Base-by-base conservation (phyloP, 129 eudicot genomes). In the Escallonia rubra region DNA sequence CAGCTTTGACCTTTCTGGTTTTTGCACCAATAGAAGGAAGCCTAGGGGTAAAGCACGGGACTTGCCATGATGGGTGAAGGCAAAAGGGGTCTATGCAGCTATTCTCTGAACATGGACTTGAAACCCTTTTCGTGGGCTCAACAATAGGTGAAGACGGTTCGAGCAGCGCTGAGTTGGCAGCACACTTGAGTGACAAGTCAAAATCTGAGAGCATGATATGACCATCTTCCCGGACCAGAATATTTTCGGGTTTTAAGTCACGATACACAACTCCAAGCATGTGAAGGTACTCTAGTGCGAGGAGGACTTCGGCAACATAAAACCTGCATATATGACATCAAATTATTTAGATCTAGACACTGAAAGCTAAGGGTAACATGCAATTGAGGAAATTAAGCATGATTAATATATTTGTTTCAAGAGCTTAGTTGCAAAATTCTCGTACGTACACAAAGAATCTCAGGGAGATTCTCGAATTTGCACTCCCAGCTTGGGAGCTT, bases 261-360 rank as follows among this genome's bases (percentile, higher is more conserved):
- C 96, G 85, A 65, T 93, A 93, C 13, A 93, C 90, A 23, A 93
- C 85, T 49, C 98, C 98, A 66, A 86, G 95, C 98, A 93, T 86
- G 81, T 93, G 98, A 59, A 93, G 90, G 80, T 93, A 93, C 73
- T 93, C 98, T 62, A 93, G 51, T 54, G 98, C 98, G 79, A 93
- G 88, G 43, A 93, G 95, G 65, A 93, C 82, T 74, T 93, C 98
- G 43, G 96, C 98, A 71, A 73, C 86, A 77, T 93, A 93, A 75
- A 93, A 93, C 83, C 98, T 93, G 83, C 61, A 71, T 55, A 60
- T 49, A 57, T 2, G 4, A 10, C 46, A 48, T 2, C n/a, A 47
- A 58, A 42, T 43, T 15, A 52, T 4, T 56, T 57, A 68, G 63
- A 67, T 41, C 52, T 53, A 67, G 38, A n/a, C 14, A 13, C 34